These are phyloP conservation scores for Sclerospora graminicola DNA, from an alignment of 352 stramenopile genomes.

Conservation along the genomic window DNA sequence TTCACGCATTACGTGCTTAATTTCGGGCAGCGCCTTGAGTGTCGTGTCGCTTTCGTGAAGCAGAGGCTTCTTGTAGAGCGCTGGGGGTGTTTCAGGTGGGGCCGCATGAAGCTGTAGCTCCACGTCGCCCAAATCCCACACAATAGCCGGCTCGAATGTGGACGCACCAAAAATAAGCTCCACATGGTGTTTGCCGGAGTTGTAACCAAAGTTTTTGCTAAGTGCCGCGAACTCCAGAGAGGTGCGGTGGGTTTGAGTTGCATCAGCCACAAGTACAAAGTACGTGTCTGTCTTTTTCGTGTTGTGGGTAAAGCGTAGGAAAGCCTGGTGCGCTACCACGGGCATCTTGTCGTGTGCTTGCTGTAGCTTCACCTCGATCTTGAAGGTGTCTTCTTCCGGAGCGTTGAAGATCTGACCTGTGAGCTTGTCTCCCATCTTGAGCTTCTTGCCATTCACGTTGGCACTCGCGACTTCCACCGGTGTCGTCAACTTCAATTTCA, in stretches of 20 bases:
- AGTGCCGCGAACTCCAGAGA: conserved; percentile 48
- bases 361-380: conserved; percentile 50
- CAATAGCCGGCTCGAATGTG: conserved; percentile 68
- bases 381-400: conserved; percentile 40
- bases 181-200: conserved; percentile 54
- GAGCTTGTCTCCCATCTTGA: conserved; percentile 48
- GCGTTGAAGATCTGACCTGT: conserved; percentile 43
- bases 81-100: conserved; percentile 48
- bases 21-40: conserved; percentile 76
- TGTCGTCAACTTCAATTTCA: conserved; percentile 70
- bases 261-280: conserved; percentile 54
- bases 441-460: conserved; percentile 38
- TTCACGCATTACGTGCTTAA: conserved; percentile 78
- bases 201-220: conserved; percentile 77
- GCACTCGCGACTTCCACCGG: conserved; percentile 44
- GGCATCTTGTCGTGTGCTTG: conserved; percentile 41
- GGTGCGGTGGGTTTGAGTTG: conserved; percentile 23
- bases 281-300: conserved; percentile 52
- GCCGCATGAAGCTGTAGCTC: conserved; percentile 55
- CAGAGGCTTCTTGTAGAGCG: conserved; percentile 80
- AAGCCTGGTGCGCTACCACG: conserved; percentile 61
- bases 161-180: conserved; percentile 70
- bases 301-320: conserved; percentile 60
- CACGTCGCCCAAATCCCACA: conserved; percentile 59
- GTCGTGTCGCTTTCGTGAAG: conserved; percentile 84